These are phyloP conservation scores for Candida labiduridarum DNA, from an alignment of 1,139 yeast genomes.

Conservation along the genomic window DNA sequence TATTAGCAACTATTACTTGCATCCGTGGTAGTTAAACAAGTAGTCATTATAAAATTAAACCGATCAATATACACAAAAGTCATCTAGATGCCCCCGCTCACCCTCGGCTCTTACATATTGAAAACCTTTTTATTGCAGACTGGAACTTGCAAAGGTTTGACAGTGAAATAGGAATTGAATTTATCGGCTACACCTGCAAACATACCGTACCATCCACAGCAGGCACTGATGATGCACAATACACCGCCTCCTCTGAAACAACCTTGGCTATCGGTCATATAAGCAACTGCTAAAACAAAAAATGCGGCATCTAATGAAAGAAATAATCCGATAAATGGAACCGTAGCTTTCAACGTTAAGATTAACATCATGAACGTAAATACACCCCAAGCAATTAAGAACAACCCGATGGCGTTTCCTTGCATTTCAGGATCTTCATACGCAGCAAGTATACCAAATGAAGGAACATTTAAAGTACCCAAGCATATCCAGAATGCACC, in stretches of 20 bases:
- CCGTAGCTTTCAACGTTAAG: conserved; percentile 47
- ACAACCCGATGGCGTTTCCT: conserved; percentile 42
- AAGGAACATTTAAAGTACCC: conserved; percentile 35
- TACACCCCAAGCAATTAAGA: conserved; percentile 47
- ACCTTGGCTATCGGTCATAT: conserved; percentile 33
- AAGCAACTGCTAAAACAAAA: conserved; percentile 44
- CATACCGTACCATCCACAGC: conserved; percentile 45
- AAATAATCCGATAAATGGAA: conserved; percentile 40
- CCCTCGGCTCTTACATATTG: background rate
- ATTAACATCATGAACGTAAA: conserved; percentile 44
- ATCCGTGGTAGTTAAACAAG: too few species aligned
- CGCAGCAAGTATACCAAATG: conserved; percentile 59
- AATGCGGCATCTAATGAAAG: conserved; percentile 40
- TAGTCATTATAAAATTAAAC: too few species aligned
- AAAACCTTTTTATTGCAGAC: background rate
- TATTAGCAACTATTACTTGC: too few species aligned
- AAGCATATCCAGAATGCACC: conserved; percentile 48
- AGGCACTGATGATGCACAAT: conserved; percentile 41
- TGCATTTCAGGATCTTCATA: conserved; percentile 40
- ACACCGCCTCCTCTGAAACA: conserved; percentile 48
- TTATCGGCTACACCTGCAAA: conserved; percentile 34
- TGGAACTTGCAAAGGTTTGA: conserved; percentile 4
- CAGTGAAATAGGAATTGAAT: conserved; percentile 3
- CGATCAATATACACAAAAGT: too few species aligned
- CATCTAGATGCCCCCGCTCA: background rate